These are phyloP conservation scores for Basidioascus undulatus DNA, from an alignment of 768 basidiomycete species.

Conservation along the genomic window DNA sequence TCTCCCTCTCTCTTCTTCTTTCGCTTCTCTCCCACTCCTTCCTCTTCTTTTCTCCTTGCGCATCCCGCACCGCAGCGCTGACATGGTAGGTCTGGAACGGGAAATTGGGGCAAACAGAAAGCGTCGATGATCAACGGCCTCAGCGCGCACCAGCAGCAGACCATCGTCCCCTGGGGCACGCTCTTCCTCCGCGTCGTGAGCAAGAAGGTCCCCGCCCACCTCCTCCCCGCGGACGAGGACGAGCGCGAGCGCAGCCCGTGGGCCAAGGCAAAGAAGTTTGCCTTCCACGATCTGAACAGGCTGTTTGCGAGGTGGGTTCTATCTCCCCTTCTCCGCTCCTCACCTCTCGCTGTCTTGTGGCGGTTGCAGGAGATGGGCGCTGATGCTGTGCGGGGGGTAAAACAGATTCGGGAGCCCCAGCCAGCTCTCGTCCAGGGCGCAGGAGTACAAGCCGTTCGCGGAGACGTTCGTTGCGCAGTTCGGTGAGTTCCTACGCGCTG, in stretches of 20 bases:
- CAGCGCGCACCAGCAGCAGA: constrained; percentile 47
- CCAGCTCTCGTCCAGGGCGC: constrained; percentile 42
- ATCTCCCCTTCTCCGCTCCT: not conserved
- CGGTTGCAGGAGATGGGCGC: not conserved
- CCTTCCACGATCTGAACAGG: constrained; percentile 50
- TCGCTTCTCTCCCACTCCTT: too few species aligned
- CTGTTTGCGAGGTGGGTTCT: constrained; percentile 41
- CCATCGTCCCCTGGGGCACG: constrained; percentile 60
- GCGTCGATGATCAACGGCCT: constrained; percentile 54
- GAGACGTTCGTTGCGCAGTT: constrained; percentile 79
- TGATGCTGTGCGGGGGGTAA: too few species aligned
- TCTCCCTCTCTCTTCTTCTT: too few species aligned
- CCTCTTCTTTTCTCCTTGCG: too few species aligned
- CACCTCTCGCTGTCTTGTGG: not conserved
- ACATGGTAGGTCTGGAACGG: too few species aligned
- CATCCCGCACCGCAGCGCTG: too few species aligned
- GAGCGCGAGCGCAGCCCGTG: constrained; percentile 56
- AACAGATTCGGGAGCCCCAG: constrained; percentile 61
- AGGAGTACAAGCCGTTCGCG: constrained; percentile 43
- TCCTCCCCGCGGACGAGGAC: constrained; percentile 43
- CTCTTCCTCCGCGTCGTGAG: constrained; percentile 56
- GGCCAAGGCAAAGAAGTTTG: constrained; percentile 91
- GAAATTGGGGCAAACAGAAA: too few species aligned
- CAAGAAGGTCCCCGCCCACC: constrained; percentile 12
- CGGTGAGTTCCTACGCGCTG: constrained; percentile 37